Percentiles rank a stretch among this genome's conserved stretches.
Conservation (phyloP, 306 rosid genomes). For the Prunus fruticosa region DNA sequence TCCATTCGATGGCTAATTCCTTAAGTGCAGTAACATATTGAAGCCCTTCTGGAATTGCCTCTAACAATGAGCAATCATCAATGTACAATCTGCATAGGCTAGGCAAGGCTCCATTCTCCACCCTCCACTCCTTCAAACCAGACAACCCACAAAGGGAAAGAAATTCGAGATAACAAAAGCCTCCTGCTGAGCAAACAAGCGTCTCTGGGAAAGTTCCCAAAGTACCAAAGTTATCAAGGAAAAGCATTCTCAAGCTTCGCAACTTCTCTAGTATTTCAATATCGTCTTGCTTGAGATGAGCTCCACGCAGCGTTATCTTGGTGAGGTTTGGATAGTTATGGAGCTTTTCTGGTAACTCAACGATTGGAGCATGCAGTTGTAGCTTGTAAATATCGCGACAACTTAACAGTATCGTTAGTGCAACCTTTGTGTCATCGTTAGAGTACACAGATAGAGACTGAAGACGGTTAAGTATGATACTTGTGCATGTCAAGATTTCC, state of each 20-base stretch:
- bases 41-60: slow-evolving; percentile 44
- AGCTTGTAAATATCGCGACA: neutral
- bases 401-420: neutral
- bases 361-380: neutral
- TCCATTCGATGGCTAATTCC: slow-evolving; percentile 26
- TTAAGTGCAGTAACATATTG: slow-evolving; percentile 22
- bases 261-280: slow-evolving; percentile 40
- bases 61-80: neutral
- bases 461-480: neutral
- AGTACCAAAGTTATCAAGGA: neutral
- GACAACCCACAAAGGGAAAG: slow-evolving; percentile 17
- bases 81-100: slow-evolving; percentile 25
- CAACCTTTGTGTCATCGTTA: neutral
- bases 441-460: neutral
- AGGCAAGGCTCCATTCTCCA: slow-evolving; percentile 41
- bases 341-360: slow-evolving; percentile 13
- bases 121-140: slow-evolving; percentile 31
- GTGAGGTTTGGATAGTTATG: slow-evolving; percentile 26
- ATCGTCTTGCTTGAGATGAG: slow-evolving; percentile 30
- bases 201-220: neutral
- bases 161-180: slow-evolving; percentile 39
- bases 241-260: slow-evolving; percentile 39
- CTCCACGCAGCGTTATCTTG: slow-evolving; percentile 37
- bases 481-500: neutral
- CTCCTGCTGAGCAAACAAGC: slow-evolving; percentile 29